phyloP scores from a whole-genome alignment of 208 protist genomes.

The Trypanosoma brucei region DNA sequence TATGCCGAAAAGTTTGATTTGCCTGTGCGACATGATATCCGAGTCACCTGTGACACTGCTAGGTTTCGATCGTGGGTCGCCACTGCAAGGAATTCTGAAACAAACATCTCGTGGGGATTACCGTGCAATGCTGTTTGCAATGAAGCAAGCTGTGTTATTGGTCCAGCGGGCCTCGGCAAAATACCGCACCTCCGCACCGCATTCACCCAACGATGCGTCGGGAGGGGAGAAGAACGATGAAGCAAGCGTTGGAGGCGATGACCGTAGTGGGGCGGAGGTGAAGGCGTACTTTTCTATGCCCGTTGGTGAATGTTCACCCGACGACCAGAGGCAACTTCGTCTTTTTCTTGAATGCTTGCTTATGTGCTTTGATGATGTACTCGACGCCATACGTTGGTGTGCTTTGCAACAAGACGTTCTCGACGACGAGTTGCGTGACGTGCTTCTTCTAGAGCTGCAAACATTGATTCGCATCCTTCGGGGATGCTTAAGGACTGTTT shows the following conservation, averaged over 20 bases:
- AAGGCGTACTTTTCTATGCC: conserved; percentile 2
- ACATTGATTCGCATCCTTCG: conserved; percentile 33
- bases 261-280: not conserved
- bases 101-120: conserved; percentile 49
- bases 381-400: conserved; percentile 38
- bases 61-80: conserved; percentile 43
- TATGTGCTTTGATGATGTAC: conserved; percentile 27
- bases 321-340: conserved; percentile 15
- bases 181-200: conserved; percentile 6
- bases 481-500: conserved; percentile 27
- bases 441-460: conserved; percentile 27
- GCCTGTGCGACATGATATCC: conserved; percentile 50
- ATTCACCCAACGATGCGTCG: conserved; percentile 1
- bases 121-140: conserved; percentile 48
- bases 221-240: conserved; percentile 6
- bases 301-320: not conserved
- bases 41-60: conserved; percentile 39
- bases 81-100: conserved; percentile 37
- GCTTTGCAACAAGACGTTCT: conserved; percentile 37
- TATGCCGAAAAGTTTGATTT: conserved; percentile 24
- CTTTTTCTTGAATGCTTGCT: conserved; percentile 34
- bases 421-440: conserved; percentile 50
- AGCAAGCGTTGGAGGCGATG: not conserved
- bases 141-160: conserved; percentile 69
- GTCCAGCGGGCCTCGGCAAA: conserved; percentile 38